Evolutionary conservation across 768 basidiomycete species (phyloP).

Genomic region (Serpula lacrymans): DNA sequence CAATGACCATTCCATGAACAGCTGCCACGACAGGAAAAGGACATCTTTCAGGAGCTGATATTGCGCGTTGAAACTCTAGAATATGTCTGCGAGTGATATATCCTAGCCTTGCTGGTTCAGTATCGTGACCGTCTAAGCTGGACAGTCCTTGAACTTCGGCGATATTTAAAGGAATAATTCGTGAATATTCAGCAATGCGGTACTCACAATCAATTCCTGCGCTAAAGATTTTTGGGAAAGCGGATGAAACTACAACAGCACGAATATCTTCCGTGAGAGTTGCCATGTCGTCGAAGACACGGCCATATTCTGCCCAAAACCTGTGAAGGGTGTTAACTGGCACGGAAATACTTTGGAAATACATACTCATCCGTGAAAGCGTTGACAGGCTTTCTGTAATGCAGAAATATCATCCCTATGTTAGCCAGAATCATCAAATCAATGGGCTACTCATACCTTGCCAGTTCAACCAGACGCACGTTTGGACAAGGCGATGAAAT

Average conservation of each 20-base stretch:
- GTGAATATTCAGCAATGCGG: background rate
- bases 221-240: constrained; percentile 69
- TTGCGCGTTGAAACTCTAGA: constrained; percentile 63
- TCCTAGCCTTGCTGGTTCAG: constrained; percentile 54
- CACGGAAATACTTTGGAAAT: background rate
- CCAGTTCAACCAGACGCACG: constrained; percentile 39
- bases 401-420: background rate
- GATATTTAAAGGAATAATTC: background rate
- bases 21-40: constrained; percentile 83
- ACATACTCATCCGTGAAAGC: constrained; percentile 53
- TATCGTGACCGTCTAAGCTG: constrained; percentile 9
- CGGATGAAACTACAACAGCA: constrained; percentile 70
- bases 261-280: constrained; percentile 53
- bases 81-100: constrained; percentile 47
- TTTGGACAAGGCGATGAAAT: constrained; percentile 32
- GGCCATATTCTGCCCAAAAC: constrained; percentile 70
- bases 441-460: constrained; percentile 22
- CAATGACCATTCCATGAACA: constrained; percentile 69
- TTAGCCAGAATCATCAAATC: background rate
- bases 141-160: constrained; percentile 23
- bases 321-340: constrained; percentile 35
- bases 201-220: constrained; percentile 78
- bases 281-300: constrained; percentile 54
- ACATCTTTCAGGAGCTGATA: constrained; percentile 64
- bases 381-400: constrained; percentile 58